A percentile compares a stretch with the other conserved stretches of the same genome.
These are phyloP conservation scores for Paulownia fortunei DNA, from an alignment of 257 asterid genomes.

Conservation along the genomic window DNA sequence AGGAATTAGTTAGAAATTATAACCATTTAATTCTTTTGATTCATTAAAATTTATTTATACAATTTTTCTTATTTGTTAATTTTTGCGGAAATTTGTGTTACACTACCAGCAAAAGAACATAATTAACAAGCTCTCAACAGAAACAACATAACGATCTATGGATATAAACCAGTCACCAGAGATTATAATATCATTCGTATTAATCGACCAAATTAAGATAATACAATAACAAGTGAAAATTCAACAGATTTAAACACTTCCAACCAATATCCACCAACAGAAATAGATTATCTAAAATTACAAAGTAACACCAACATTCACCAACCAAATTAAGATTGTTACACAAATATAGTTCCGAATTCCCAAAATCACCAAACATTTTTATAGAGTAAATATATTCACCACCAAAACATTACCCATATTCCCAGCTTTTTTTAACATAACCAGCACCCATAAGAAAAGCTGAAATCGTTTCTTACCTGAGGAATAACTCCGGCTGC, in stretches of 20 bases:
- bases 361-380: neutral
- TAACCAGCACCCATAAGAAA: too few species aligned
- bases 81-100: too few species aligned
- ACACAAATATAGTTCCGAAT: constrained; percentile 1
- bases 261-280: neutral
- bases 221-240: neutral
- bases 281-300: neutral
- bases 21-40: too few species aligned
- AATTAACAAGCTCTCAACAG: neutral
- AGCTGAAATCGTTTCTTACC: too few species aligned
- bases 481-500: too few species aligned
- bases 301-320: constrained; percentile 8
- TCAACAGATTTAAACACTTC: constrained; percentile 4
- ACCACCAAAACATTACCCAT: neutral
- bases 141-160: neutral
- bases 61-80: too few species aligned
- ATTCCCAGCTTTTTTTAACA: constrained; percentile 26
- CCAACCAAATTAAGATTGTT: constrained; percentile 17
- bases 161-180: too few species aligned
- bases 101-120: neutral
- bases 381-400: neutral
- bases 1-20: too few species aligned
- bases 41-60: too few species aligned
- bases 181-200: neutral
- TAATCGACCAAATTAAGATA: neutral